phyloP scores from a whole-genome alignment of 2,329 filamentous ascomycete species.

The Didymella segeticola region DNA sequence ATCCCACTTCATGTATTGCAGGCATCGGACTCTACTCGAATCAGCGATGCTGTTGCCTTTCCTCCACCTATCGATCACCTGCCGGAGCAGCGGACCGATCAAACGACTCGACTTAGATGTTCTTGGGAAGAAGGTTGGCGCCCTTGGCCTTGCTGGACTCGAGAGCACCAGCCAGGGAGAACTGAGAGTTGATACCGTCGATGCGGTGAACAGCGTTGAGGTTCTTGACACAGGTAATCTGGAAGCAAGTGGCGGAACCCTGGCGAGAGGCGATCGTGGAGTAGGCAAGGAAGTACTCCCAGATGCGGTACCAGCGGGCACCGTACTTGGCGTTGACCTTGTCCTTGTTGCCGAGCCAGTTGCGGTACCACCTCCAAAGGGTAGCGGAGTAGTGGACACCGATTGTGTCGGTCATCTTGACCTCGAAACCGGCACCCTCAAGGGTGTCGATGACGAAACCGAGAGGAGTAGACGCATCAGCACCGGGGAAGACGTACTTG shows the following conservation, averaged over 20 bases:
- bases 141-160: constrained; percentile 53
- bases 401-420: constrained; percentile 91
- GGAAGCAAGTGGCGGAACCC: constrained; percentile 83
- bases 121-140: constrained; percentile 17
- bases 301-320: constrained; percentile 93
- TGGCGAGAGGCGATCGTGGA: constrained; percentile 85
- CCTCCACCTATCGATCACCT: too few species aligned
- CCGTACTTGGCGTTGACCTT: constrained; percentile 97
- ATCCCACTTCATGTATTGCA: neutral
- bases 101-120: neutral
- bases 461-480: constrained; percentile 92
- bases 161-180: constrained; percentile 71
- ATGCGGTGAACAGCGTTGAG: constrained; percentile 85
- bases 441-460: constrained; percentile 85
- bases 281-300: constrained; percentile 89
- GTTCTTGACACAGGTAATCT: constrained; percentile 88
- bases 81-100: neutral
- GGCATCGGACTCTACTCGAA: neutral
- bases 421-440: constrained; percentile 85
- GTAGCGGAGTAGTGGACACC: constrained; percentile 97
- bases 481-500: constrained; percentile 98
- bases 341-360: constrained; percentile 93
- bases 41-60: neutral
- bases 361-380: constrained; percentile 97
- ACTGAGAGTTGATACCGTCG: constrained; percentile 74